Evolutionary conservation across 2,329 filamentous ascomycete species (phyloP).

Genomic region (Verticillium longisporum): DNA sequence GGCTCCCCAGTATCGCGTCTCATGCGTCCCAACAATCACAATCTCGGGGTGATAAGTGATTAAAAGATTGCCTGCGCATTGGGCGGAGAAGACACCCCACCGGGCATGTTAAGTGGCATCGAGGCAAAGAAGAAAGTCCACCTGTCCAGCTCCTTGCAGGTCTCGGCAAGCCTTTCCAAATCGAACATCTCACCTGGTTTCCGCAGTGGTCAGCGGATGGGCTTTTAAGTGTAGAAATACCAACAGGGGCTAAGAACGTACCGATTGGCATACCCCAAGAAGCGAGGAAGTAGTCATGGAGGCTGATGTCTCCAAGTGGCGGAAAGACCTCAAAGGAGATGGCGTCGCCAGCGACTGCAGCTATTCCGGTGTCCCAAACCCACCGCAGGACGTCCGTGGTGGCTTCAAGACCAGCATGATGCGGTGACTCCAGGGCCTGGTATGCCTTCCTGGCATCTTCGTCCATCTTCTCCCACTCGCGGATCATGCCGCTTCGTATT

Average conservation of each 20-base stretch:
- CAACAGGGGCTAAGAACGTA: not conserved
- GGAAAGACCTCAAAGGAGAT: conserved; percentile 33
- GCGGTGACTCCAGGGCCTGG: conserved; percentile 16
- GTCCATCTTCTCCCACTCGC: conserved; percentile 20
- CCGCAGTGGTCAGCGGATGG: not conserved
- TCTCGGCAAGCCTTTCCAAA: conserved; percentile 27
- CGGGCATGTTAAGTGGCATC: conserved; percentile 32
- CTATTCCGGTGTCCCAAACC: conserved; percentile 38
- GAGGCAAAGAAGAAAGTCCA: conserved; percentile 35
- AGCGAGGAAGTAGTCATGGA: conserved; percentile 40
- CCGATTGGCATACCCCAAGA: conserved; percentile 46
- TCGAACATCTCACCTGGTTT: conserved; percentile 34
- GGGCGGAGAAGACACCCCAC: conserved; percentile 35
- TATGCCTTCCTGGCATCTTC: conserved; percentile 16
- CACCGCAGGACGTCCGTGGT: conserved; percentile 27
- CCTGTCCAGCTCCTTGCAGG: conserved; percentile 22
- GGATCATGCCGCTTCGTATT: conserved; percentile 26
- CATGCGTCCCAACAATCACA: not conserved
- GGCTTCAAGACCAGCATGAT: conserved; percentile 31
- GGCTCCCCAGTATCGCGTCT: not conserved
- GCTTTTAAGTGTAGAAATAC: not conserved
- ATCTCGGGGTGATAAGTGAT: not conserved
- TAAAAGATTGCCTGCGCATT: conserved; percentile 36
- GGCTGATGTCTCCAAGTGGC: conserved; percentile 23
- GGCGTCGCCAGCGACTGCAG: conserved; percentile 35